Percentiles rank a stretch among this genome's conserved stretches.
These are phyloP conservation scores for Solioccasus polychromus DNA, from an alignment of 768 basidiomycete species.

Conservation along the genomic window DNA sequence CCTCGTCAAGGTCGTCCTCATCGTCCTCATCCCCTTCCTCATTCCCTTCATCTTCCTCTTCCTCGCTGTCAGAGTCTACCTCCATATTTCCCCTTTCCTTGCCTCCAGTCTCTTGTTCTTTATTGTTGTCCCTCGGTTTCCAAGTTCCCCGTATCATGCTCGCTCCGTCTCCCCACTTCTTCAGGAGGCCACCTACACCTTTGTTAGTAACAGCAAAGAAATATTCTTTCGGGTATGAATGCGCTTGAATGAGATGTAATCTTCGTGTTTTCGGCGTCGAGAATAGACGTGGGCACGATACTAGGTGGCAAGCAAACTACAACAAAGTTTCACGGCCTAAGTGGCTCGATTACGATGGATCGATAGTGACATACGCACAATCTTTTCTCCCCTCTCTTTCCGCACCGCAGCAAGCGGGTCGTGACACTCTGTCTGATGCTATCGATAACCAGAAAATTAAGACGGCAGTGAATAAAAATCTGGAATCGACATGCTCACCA, in stretches of 20 bases:
- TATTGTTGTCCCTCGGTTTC: constrained; percentile 45
- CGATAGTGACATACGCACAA: constrained; percentile 43
- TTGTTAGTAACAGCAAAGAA: constrained; percentile 92
- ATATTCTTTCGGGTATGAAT: constrained; percentile 84
- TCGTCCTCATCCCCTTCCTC: constrained; percentile 14
- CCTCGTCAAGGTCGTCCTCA: constrained; percentile 19
- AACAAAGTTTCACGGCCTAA: not conserved
- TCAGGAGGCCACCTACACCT: constrained; percentile 77
- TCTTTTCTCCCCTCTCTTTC: constrained; percentile 81
- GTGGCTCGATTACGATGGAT: constrained; percentile 1
- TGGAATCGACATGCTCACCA: constrained; percentile 58
- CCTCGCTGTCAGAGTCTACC: constrained; percentile 19
- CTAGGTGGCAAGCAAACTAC: constrained; percentile 79
- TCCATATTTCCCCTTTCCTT: constrained; percentile 22
- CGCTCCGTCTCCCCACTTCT: constrained; percentile 81
- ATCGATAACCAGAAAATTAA: constrained; percentile 4
- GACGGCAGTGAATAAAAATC: constrained; percentile 3
- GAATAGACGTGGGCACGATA: constrained; percentile 58
- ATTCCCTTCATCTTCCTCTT: constrained; percentile 5
- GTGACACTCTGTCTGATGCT: constrained; percentile 87
- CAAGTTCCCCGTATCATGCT: constrained; percentile 74
- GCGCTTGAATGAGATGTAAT: constrained; percentile 77
- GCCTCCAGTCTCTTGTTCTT: constrained; percentile 10
- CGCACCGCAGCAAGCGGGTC: constrained; percentile 78
- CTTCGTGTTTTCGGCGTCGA: constrained; percentile 71